These are phyloP conservation scores for Ophiorrhiza pumila DNA, from an alignment of 257 asterid species.

Conservation along the genomic window DNA sequence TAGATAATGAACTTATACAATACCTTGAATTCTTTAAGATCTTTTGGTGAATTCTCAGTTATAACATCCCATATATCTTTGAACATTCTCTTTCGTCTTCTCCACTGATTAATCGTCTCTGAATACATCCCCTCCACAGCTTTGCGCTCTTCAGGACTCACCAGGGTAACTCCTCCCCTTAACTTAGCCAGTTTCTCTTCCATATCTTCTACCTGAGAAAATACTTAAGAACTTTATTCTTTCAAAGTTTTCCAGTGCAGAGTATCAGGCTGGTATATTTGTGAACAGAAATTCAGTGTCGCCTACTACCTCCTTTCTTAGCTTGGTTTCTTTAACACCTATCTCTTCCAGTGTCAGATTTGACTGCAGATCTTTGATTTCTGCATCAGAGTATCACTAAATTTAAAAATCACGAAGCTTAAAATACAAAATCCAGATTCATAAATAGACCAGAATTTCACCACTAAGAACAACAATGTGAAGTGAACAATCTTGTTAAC, in stretches of 20 bases:
- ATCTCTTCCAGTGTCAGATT: slow-evolving; percentile 82
- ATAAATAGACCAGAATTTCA: background rate
- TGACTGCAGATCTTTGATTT: slow-evolving; percentile 78
- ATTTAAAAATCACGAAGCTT: background rate
- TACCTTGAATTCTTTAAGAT: slow-evolving; percentile 82
- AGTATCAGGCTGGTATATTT: background rate
- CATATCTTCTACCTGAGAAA: slow-evolving; percentile 64
- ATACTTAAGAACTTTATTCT: slow-evolving; percentile 4
- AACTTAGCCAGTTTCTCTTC: slow-evolving; percentile 71
- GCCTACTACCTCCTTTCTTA: slow-evolving; percentile 61
- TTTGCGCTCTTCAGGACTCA: slow-evolving; percentile 75
- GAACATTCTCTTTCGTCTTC: slow-evolving; percentile 89
- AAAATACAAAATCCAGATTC: background rate
- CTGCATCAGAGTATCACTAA: slow-evolving; percentile 36
- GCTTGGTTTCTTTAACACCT: slow-evolving; percentile 42
- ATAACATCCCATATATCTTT: slow-evolving; percentile 91
- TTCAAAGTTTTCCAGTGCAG: slow-evolving; percentile 11
- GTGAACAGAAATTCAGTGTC: background rate
- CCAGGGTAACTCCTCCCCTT: slow-evolving; percentile 79
- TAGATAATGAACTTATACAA: background rate
- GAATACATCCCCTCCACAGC: slow-evolving; percentile 53
- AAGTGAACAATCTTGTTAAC: background rate
- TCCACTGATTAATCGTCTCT: slow-evolving; percentile 68
- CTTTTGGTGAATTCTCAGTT: slow-evolving; percentile 91
- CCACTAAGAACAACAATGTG: background rate